Percentiles rank a stretch among this genome's conserved stretches.
These are phyloP conservation scores for Mycena haematopus DNA, from an alignment of 768 basidiomycete species.

Conservation along the genomic window DNA sequence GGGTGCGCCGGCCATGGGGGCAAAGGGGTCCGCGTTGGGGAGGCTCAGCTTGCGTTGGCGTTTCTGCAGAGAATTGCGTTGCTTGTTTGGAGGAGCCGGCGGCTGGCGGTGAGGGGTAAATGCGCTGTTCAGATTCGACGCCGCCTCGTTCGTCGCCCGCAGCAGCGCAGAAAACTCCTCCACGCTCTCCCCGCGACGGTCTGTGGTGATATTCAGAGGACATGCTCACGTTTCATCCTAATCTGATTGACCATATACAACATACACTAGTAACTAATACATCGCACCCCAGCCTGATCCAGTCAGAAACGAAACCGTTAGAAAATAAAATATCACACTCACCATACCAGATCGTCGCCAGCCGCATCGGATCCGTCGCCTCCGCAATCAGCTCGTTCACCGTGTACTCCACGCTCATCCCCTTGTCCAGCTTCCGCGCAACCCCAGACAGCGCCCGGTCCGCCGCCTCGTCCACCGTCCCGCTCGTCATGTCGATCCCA, in stretches of 20 bases:
- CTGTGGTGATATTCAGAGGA: too few species aligned
- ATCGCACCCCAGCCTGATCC: conserved; percentile 43
- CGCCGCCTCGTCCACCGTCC: conserved; percentile 82
- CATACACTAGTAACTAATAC: conserved; percentile 18
- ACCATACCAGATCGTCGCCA: conserved; percentile 84
- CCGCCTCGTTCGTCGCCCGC: too few species aligned
- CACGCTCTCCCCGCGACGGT: too few species aligned
- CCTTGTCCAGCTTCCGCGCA: conserved; percentile 80
- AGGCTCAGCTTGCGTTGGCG: conserved; percentile 60
- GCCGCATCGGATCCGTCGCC: conserved; percentile 78
- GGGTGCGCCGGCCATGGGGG: conserved; percentile 49
- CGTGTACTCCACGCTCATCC: conserved; percentile 89
- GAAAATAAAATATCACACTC: conserved; percentile 32
- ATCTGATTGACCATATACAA: too few species aligned
- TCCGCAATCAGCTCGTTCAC: conserved; percentile 93
- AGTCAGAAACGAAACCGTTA: too few species aligned
- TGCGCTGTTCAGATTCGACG: conserved; percentile 50
- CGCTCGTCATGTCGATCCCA: conserved; percentile 66
- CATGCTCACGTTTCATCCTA: too few species aligned
- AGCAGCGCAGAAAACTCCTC: too few species aligned
- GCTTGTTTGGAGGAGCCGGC: conserved; percentile 49
- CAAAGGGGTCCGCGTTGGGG: conserved; percentile 43
- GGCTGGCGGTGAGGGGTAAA: conserved; percentile 46
- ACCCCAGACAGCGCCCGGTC: conserved; percentile 88
- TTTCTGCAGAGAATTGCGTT: conserved; percentile 64